Percentiles rank a stretch among this genome's conserved stretches.
These are phyloP conservation scores for Debaryomyces maramus DNA, from an alignment of 805 yeast species.

Conservation along the genomic window DNA sequence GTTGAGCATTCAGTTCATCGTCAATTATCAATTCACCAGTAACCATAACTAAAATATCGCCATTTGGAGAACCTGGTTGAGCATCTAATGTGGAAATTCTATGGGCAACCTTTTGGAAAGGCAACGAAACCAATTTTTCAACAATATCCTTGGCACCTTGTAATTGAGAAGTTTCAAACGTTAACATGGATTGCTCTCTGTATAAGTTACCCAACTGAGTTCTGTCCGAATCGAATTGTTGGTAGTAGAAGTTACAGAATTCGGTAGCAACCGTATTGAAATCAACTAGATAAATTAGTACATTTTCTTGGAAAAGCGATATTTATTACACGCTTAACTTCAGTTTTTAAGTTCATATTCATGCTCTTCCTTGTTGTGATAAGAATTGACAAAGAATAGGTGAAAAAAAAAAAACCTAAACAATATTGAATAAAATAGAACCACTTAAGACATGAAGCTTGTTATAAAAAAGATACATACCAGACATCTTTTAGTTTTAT, in stretches of 20 bases:
- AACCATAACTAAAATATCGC: slow-evolving; percentile 95
- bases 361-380: too few species aligned
- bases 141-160: slow-evolving; percentile 94
- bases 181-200: slow-evolving; percentile 96
- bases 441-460: too few species aligned
- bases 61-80: slow-evolving; percentile 91
- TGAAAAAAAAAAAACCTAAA: too few species aligned
- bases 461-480: too few species aligned
- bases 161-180: slow-evolving; percentile 90
- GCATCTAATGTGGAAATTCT: slow-evolving; percentile 95
- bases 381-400: too few species aligned
- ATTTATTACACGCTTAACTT: too few species aligned
- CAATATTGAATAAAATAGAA: too few species aligned
- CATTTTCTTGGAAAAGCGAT: too few species aligned
- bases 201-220: slow-evolving; percentile 87
- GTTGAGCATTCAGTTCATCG: slow-evolving; percentile 92
- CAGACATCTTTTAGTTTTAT: neutral
- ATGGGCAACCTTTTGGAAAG: slow-evolving; percentile 91
- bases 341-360: too few species aligned
- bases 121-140: slow-evolving; percentile 85
- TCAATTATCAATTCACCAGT: slow-evolving; percentile 93
- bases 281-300: slow-evolving; percentile 39
- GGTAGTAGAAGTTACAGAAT: slow-evolving; percentile 92
- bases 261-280: slow-evolving; percentile 59
- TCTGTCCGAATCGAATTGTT: slow-evolving; percentile 92